Conservation (phyloP, 2,329 filamentous ascomycete species). For the Colletotrichum aenigma region DNA sequence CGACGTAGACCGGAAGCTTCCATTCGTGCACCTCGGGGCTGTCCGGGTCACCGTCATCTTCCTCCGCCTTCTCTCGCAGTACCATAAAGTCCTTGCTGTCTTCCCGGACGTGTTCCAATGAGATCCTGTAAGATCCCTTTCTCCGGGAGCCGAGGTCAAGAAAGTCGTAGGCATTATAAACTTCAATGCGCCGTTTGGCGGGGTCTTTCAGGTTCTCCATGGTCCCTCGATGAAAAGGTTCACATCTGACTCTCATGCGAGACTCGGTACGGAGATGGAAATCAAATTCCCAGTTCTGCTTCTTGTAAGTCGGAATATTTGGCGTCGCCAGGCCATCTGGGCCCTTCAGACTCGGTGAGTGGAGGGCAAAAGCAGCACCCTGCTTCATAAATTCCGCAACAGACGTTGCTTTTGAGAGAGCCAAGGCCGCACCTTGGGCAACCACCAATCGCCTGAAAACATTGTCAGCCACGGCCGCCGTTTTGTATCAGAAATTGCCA, state of each 20-base stretch:
- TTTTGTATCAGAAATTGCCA: not conserved
- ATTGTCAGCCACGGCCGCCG: not conserved
- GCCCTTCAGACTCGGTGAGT: not conserved
- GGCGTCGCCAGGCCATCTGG: not conserved
- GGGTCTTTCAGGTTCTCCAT: not conserved
- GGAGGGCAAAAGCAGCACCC: not conserved
- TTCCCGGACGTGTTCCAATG: not conserved
- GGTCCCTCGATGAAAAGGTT: not conserved
- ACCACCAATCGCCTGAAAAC: not conserved
- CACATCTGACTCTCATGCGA: not conserved
- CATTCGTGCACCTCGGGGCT: not conserved
- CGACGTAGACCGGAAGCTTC: not conserved
- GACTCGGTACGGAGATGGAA: not conserved
- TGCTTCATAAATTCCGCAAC: not conserved
- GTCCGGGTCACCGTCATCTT: rapidly evolving
- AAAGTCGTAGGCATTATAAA: not conserved
- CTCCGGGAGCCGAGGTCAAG: not conserved
- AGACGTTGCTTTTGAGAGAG: not conserved
- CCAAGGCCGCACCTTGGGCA: not conserved
- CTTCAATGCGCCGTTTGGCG: not conserved
- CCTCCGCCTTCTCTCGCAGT: rapidly evolving
- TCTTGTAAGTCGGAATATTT: not conserved
- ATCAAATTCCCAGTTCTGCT: rapidly evolving
- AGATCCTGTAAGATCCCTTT: not conserved
- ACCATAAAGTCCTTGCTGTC: not conserved